These are phyloP conservation scores for Apostasia shenzhenica DNA, from an alignment of 106 monocot species.

Conservation along the genomic window DNA sequence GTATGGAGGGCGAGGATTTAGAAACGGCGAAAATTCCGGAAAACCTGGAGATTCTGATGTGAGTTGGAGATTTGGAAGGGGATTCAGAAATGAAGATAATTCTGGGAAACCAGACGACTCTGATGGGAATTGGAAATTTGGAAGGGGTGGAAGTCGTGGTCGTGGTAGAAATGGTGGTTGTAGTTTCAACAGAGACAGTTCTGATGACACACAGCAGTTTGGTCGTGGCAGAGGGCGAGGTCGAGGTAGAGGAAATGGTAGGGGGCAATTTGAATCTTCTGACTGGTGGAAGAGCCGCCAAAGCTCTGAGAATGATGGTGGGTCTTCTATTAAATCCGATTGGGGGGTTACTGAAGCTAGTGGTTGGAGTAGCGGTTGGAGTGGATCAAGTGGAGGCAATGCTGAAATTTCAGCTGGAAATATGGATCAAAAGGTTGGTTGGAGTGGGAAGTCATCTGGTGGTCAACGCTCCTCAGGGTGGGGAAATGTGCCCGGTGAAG, in stretches of 20 bases:
- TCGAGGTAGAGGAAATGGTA: background rate
- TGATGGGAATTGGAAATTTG: slow-evolving; percentile 5
- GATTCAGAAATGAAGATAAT: slow-evolving; percentile 9
- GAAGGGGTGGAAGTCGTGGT: slow-evolving; percentile 7
- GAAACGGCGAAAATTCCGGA: slow-evolving; percentile 1
- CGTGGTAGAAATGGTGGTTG: background rate
- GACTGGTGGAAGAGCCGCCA: background rate
- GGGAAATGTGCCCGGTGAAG: background rate
- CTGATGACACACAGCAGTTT: background rate
- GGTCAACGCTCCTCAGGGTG: background rate
- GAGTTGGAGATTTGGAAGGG: slow-evolving; percentile 8
- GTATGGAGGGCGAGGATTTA: slow-evolving; percentile 4
- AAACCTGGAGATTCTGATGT: background rate
- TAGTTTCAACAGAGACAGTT: background rate
- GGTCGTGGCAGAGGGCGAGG: slow-evolving; percentile 6
- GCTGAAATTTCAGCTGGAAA: background rate
- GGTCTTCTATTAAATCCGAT: background rate
- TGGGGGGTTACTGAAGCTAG: too few species aligned
- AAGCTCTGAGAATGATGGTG: background rate
- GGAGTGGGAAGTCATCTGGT: background rate
- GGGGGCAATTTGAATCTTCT: background rate
- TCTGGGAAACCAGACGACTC: background rate
- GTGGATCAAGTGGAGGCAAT: background rate
- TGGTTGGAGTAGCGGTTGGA: background rate
- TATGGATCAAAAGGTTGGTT: background rate